These are phyloP conservation scores for Actinomucor elegans DNA, from an alignment of 371 early-diverging fungal genomes.

Conservation along the genomic window DNA sequence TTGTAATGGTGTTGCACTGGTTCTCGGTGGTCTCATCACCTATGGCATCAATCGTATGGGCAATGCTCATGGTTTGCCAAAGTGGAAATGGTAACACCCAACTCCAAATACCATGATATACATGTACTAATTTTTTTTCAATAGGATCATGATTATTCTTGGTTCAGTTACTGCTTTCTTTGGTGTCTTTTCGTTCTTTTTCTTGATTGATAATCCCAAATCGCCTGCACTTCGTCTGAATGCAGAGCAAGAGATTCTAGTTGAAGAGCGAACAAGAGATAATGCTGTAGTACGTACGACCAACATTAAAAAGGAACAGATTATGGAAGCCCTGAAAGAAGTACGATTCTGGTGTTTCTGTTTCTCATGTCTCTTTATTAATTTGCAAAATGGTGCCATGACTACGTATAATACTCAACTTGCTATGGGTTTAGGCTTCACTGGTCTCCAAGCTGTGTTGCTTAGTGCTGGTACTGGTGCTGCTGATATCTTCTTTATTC, in stretches of 20 bases:
- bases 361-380: conserved; percentile 28
- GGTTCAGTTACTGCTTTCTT: conserved; percentile 24
- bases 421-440: conserved; percentile 33
- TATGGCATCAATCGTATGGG: conserved; percentile 57
- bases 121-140: not conserved
- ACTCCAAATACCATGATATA: not conserved
- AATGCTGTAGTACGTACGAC: conserved; percentile 36
- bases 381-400: conserved; percentile 40
- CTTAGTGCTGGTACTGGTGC: conserved; percentile 31
- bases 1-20: conserved; percentile 49
- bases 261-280: conserved; percentile 41
- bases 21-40: conserved; percentile 62
- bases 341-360: conserved; percentile 33
- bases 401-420: conserved; percentile 34
- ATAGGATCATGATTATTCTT: conserved; percentile 45
- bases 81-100: conserved; percentile 58
- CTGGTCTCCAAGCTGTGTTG: conserved; percentile 32
- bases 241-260: conserved; percentile 37
- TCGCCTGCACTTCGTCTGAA: conserved; percentile 25
- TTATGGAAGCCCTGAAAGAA: conserved; percentile 37
- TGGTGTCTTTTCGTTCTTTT: conserved; percentile 31
- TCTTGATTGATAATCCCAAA: conserved; percentile 38
- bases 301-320: conserved; percentile 28
- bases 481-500: conserved; percentile 30
- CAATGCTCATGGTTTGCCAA: conserved; percentile 28